These are phyloP conservation scores for Solanum peruvianum DNA, from an alignment of 257 asterid genomes.

Conservation along the genomic window DNA sequence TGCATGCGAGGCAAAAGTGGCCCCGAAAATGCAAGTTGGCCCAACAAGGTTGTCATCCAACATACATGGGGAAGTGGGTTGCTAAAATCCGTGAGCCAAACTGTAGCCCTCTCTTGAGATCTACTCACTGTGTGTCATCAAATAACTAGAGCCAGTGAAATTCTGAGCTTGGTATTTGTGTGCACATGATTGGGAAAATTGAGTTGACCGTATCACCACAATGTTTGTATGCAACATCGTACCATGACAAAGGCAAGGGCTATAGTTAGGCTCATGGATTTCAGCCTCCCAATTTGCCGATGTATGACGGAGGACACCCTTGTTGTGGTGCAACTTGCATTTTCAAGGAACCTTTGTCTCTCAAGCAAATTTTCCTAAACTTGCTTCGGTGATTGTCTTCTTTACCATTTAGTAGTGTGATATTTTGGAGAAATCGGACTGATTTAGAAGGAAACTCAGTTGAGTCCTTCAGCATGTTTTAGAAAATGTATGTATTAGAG, in stretches of 20 bases:
- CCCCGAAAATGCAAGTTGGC: constrained; percentile 61
- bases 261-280: constrained; percentile 62
- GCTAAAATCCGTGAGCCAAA: constrained; percentile 80
- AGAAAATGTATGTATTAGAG: not conserved
- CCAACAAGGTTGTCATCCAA: constrained; percentile 61
- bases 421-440: not conserved
- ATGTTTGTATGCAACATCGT: constrained; percentile 64
- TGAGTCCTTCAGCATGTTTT: not conserved
- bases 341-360: constrained; percentile 65
- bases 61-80: constrained; percentile 58
- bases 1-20: constrained; percentile 75
- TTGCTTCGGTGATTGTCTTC: not conserved
- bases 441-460: too few species aligned
- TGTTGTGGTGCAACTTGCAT: constrained; percentile 51
- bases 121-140: not conserved
- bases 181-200: constrained; percentile 29
- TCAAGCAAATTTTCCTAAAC: constrained; percentile 52
- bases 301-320: constrained; percentile 62
- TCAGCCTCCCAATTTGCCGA: constrained; percentile 76
- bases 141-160: not conserved
- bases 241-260: constrained; percentile 69
- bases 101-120: constrained; percentile 16
- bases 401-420: not conserved
- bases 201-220: constrained; percentile 45
- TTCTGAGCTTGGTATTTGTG: not conserved